phyloP scores from a whole-genome alignment of 2,329 filamentous ascomycete genomes.

The Fusarium sp. region DNA sequence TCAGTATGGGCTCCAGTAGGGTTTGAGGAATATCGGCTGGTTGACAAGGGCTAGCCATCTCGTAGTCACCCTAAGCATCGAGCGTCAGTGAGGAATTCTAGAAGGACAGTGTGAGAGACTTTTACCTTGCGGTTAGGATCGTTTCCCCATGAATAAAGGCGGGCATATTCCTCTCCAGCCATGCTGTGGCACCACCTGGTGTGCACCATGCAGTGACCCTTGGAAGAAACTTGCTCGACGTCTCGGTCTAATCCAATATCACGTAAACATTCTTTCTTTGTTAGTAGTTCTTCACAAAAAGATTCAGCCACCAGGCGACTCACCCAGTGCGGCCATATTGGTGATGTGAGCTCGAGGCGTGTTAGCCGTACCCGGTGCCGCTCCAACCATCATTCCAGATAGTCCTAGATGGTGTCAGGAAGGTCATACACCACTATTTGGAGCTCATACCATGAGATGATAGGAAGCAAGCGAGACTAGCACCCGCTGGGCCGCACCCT shows the following conservation, averaged over 20 bases:
- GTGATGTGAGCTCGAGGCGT: not conserved
- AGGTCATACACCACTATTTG: fast-evolving
- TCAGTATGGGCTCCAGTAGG: not conserved
- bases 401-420: not conserved
- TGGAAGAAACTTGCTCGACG: not conserved
- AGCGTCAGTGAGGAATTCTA: fast-evolving
- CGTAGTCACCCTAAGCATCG: not conserved
- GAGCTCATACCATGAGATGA: not conserved
- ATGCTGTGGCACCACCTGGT: not conserved
- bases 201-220: not conserved
- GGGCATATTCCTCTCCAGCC: not conserved
- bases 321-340: not conserved
- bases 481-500: not conserved
- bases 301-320: too few relatives aligned
- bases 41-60: not conserved
- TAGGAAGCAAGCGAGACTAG: not conserved
- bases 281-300: too few relatives aligned
- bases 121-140: not conserved
- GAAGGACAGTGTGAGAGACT: fast-evolving
- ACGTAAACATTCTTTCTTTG: not conserved
- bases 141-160: not conserved
- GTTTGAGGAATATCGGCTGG: not conserved
- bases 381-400: not conserved
- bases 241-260: not conserved
- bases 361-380: not conserved